Conservation (phyloP, 2,329 filamentous ascomycete species). For the Clarireedia homoeocarpa region DNA sequence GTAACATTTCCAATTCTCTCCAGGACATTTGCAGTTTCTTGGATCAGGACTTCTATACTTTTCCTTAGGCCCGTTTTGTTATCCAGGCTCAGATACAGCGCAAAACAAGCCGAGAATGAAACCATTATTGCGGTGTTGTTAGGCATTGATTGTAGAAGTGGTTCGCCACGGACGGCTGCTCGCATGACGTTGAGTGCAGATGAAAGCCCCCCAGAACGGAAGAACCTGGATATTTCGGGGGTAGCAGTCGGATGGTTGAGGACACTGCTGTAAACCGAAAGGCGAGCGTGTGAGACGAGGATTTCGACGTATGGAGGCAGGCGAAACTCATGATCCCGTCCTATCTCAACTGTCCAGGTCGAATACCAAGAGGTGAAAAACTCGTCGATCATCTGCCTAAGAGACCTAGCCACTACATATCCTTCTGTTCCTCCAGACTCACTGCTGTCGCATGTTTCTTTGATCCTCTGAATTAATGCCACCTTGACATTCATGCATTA, state of each 20-base stretch:
- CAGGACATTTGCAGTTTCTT: slow-evolving; percentile 60
- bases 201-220: slow-evolving; percentile 62
- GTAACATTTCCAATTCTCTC: slow-evolving; percentile 62
- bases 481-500: slow-evolving; percentile 32
- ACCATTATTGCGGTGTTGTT: slow-evolving; percentile 78
- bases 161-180: slow-evolving; percentile 64
- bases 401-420: slow-evolving; percentile 46
- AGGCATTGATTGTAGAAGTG: slow-evolving; percentile 64
- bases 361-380: slow-evolving; percentile 61
- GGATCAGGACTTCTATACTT: slow-evolving; percentile 55
- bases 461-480: slow-evolving; percentile 48
- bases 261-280: slow-evolving; percentile 68
- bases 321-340: slow-evolving; percentile 43
- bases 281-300: slow-evolving; percentile 61
- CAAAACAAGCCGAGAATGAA: slow-evolving; percentile 66
- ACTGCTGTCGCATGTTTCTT: slow-evolving; percentile 50
- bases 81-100: slow-evolving; percentile 51
- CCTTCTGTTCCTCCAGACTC: slow-evolving; percentile 41
- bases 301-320: slow-evolving; percentile 71
- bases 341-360: slow-evolving; percentile 52
- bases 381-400: slow-evolving; percentile 52
- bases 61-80: slow-evolving; percentile 50
- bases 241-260: slow-evolving; percentile 69
- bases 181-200: slow-evolving; percentile 69
- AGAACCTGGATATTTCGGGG: slow-evolving; percentile 62